Conservation (phyloP, 208 protist species). For the Vickermania ingenoplastis region DNA sequence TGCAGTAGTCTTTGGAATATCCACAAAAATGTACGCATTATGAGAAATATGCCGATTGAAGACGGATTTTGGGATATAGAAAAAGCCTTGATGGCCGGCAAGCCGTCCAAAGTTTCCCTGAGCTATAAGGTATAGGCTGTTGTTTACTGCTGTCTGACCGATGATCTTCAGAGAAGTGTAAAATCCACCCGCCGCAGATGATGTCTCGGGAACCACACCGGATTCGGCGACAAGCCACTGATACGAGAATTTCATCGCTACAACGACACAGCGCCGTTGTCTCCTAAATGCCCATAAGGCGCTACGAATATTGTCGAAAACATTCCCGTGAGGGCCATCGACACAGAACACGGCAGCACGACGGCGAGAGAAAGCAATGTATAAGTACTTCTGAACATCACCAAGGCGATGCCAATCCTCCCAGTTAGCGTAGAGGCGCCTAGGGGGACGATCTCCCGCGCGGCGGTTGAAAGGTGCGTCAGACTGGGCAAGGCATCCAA, state of each 20-base stretch:
- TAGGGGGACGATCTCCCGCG: constrained; percentile 8
- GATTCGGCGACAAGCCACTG: constrained; percentile 41
- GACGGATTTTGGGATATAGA: constrained; percentile 53
- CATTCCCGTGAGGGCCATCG: constrained; percentile 50
- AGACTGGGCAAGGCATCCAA: constrained; percentile 45
- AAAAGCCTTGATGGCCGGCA: constrained; percentile 41
- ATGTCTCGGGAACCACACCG: constrained; percentile 41
- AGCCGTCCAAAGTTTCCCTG: constrained; percentile 58
- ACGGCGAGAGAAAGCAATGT: constrained; percentile 44
- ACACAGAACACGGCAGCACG: constrained; percentile 44
- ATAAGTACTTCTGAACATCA: constrained; percentile 27
- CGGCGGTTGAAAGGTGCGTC: constrained; percentile 44
- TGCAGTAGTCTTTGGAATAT: constrained; percentile 8
- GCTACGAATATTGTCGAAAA: constrained; percentile 70
- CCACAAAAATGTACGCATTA: constrained; percentile 50
- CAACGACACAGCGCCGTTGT: constrained; percentile 47
- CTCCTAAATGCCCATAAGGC: constrained; percentile 65
- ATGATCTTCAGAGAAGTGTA: constrained; percentile 70
- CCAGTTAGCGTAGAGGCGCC: constrained; percentile 32
- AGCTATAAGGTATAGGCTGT: constrained; percentile 59
- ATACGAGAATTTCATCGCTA: constrained; percentile 47
- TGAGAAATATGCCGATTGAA: constrained; percentile 34
- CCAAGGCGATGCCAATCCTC: constrained; percentile 22
- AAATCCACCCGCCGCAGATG: constrained; percentile 24
- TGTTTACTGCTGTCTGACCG: constrained; percentile 43